phyloP scores from a whole-genome alignment of 2,329 filamentous ascomycete genomes.

The Phaeosphaeria sp. region DNA sequence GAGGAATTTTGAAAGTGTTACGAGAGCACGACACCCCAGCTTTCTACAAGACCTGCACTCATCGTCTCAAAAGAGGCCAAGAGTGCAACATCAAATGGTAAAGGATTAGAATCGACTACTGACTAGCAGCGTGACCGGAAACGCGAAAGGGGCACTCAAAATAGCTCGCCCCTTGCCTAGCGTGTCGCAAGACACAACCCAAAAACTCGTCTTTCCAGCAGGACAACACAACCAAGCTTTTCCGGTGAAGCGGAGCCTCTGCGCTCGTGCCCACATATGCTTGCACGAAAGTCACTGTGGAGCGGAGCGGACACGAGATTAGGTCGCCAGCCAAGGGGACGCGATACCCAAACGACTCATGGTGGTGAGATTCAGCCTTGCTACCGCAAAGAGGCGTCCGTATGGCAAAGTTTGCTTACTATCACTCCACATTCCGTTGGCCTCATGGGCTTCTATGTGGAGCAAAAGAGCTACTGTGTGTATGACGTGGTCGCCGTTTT shows the following conservation, averaged over 20 bases:
- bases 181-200: not conserved
- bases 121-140: not conserved
- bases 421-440: not conserved
- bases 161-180: not conserved
- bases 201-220: not conserved
- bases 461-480: not conserved
- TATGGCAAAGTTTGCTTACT: not conserved
- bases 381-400: not conserved
- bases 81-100: not conserved
- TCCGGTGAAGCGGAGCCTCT: constrained; percentile 1
- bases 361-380: not conserved
- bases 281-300: not conserved
- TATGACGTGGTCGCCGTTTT: not conserved
- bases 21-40: not conserved
- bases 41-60: not conserved
- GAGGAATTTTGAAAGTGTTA: not conserved
- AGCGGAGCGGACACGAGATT: not conserved
- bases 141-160: not conserved
- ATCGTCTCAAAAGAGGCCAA: not conserved
- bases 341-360: not conserved
- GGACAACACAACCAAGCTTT: not conserved
- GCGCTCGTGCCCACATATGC: not conserved
- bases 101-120: not conserved
- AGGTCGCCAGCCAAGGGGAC: not conserved
- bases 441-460: not conserved